Evolutionary conservation across 177 flowering plant species (phyloP), one percentile per base, ranked within the genome.

Genomic region (Vitis hybrid): DNA sequence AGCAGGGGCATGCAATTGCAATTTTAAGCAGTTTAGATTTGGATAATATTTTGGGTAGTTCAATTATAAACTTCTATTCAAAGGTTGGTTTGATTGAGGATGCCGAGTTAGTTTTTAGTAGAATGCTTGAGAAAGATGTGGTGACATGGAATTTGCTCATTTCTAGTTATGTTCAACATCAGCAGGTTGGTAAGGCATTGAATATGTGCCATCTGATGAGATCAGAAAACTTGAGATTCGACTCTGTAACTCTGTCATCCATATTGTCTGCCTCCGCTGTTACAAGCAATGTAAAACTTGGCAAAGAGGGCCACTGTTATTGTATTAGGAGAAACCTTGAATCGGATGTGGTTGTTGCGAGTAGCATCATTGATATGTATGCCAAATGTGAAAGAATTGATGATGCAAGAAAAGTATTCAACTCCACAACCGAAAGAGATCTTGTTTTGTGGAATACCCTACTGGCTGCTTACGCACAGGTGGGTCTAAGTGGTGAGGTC

Each of bases 111-210:
- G 82, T 84, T 19, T 90, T 90, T 64, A 50, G 59, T 54, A 78
- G 66, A 69, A 84, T 86, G 81, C n/a, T 66, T 51, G 85, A 84
- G 60, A 90, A 80, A 79, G 97, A 86, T 79, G 80, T 74, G 17
- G 94, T 88, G 15, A 80, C 90, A 5, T 90, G 94, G 94, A 91
- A 90, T 74, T 79, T 87, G 82, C 74, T 90, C 15, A 75, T 89
- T 73, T 87, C 90, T 58, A 75, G 87, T 66, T 88, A 87, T 70
- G 82, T 86, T 54, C 85, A 78, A 64, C 58, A 62, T 58, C 84
- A 86, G 56, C 75, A 48, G 56, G 60, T 77, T 56, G 86, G 81
- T 17, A 74, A 71, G 34, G 91, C 93, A 14, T 61, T 86, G 14
- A 23, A 80, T 55, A 65, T 54, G 50, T 90, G 88, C 60, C 80